Conservation (phyloP, 1,139 yeast genomes). For the Candida neerlandica region DNA sequence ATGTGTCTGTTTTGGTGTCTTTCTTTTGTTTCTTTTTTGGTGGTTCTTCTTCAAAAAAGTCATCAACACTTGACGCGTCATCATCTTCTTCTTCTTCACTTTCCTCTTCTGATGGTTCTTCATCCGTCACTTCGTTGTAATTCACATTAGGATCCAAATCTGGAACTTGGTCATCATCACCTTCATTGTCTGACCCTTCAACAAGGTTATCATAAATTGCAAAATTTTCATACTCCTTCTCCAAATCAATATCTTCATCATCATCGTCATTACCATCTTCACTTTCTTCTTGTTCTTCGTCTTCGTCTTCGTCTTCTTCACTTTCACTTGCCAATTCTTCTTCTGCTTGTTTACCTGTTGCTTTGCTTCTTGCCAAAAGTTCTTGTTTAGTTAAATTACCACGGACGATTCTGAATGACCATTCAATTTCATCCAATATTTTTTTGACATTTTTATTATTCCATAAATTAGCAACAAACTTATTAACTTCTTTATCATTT, state of each 20-base stretch:
- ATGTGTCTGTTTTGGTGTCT: constrained; percentile 17
- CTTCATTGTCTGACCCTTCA: constrained; percentile 59
- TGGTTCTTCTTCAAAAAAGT: constrained; percentile 37
- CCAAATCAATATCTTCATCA: constrained; percentile 21
- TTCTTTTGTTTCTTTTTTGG: constrained; percentile 14
- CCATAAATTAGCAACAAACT: constrained; percentile 58
- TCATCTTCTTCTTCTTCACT: constrained; percentile 20
- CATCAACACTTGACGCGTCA: constrained; percentile 28
- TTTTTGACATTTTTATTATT: constrained; percentile 56
- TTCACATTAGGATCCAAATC: constrained; percentile 45
- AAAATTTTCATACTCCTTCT: constrained; percentile 28
- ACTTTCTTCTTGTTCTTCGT: constrained; percentile 20
- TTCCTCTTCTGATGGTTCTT: constrained; percentile 49
- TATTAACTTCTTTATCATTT: constrained; percentile 41
- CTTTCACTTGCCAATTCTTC: constrained; percentile 21
- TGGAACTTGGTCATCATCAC: constrained; percentile 41
- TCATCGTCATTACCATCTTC: constrained; percentile 18
- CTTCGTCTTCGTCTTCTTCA: constrained; percentile 24
- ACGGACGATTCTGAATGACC: constrained; percentile 60
- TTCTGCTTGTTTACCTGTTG: constrained; percentile 25
- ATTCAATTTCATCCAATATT: constrained; percentile 51
- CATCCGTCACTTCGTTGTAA: constrained; percentile 66
- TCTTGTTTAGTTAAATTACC: constrained; percentile 57
- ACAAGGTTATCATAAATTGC: constrained; percentile 55
- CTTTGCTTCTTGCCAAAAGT: constrained; percentile 31